Percentiles rank a stretch among this genome's conserved stretches.
Evolutionary conservation across 805 yeast genomes (phyloP).

Genomic region (Metschnikowia cubensis): DNA sequence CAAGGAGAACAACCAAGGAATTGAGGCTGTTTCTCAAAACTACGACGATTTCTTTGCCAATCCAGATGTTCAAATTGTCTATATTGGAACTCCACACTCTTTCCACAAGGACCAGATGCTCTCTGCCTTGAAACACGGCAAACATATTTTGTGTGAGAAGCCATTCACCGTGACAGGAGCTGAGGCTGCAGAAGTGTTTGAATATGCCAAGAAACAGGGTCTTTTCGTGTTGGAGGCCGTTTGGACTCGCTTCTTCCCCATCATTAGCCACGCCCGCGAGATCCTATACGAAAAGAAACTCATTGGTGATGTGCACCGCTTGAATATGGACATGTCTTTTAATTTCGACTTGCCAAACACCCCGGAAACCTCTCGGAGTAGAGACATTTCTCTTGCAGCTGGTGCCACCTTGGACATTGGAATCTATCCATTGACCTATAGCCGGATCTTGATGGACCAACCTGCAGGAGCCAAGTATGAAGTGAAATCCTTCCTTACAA

Average conservation of each 20-base stretch:
- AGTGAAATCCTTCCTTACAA: conserved; percentile 29
- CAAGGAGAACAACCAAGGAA: conserved; percentile 21
- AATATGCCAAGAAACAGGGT: conserved; percentile 40
- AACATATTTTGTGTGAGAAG: conserved; percentile 54
- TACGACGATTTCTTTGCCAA: conserved; percentile 46
- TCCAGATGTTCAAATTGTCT: conserved; percentile 44
- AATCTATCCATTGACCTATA: conserved; percentile 47
- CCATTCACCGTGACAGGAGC: conserved; percentile 47
- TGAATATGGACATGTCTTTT: conserved; percentile 38
- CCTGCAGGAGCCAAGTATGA: conserved; percentile 23
- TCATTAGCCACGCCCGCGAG: conserved; percentile 31
- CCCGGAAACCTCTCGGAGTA: conserved; percentile 29
- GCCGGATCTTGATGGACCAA: conserved; percentile 37
- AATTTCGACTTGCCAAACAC: conserved; percentile 31
- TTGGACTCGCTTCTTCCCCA: conserved; percentile 55
- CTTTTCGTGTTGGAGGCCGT: conserved; percentile 56
- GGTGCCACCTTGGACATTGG: conserved; percentile 58
- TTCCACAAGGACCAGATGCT: conserved; percentile 46
- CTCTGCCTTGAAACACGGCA: conserved; percentile 40
- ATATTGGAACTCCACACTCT: conserved; percentile 53
- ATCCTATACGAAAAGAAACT: conserved; percentile 37
- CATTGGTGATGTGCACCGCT: conserved; percentile 45
- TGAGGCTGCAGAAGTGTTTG: conserved; percentile 41
- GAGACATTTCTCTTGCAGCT: conserved; percentile 47
- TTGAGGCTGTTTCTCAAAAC: conserved; percentile 23